These are phyloP conservation scores for Puccinia hordei DNA, from an alignment of 1,284 basidiomycete genomes.

Conservation along the genomic window DNA sequence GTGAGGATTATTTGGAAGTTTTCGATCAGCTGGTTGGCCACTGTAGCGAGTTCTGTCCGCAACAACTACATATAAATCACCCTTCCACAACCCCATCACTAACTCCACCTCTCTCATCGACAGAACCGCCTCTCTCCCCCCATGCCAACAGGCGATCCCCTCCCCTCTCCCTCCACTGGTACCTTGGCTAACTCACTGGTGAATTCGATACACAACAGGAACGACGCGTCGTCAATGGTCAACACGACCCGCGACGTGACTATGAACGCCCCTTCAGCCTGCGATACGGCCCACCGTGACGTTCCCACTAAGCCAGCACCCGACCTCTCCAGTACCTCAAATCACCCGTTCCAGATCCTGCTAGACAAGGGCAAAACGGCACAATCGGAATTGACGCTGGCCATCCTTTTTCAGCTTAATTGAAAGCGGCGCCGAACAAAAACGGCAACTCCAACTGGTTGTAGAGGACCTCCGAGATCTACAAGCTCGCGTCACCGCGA, in stretches of 20 bases:
- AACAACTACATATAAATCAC: not conserved
- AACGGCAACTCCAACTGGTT: too few relatives aligned
- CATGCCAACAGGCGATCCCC: conserved; percentile 8
- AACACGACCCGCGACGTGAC: not conserved
- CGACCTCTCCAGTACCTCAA: not conserved
- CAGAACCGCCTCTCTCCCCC: not conserved
- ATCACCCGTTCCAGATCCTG: not conserved
- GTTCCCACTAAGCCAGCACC: not conserved
- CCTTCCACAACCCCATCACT: not conserved
- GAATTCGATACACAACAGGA: not conserved
- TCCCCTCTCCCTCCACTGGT: not conserved
- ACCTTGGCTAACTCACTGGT: not conserved
- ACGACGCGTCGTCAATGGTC: not conserved
- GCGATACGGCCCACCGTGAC: not conserved
- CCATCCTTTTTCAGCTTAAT: not conserved
- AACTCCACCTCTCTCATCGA: not conserved
- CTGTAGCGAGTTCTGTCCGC: too few relatives aligned
- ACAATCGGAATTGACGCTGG: not conserved
- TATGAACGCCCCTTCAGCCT: not conserved
- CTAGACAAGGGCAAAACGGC: too few relatives aligned
- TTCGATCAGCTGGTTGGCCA: too few relatives aligned
- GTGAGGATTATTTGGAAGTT: too few relatives aligned
- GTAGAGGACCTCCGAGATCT: not conserved
- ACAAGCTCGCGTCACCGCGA: not conserved
- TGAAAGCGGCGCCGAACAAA: not conserved